A percentile compares a stretch with the other conserved stretches of the same genome.
Evolutionary conservation across 305 asterid genomes (phyloP).

Genomic region (Fraxinus sp.): DNA sequence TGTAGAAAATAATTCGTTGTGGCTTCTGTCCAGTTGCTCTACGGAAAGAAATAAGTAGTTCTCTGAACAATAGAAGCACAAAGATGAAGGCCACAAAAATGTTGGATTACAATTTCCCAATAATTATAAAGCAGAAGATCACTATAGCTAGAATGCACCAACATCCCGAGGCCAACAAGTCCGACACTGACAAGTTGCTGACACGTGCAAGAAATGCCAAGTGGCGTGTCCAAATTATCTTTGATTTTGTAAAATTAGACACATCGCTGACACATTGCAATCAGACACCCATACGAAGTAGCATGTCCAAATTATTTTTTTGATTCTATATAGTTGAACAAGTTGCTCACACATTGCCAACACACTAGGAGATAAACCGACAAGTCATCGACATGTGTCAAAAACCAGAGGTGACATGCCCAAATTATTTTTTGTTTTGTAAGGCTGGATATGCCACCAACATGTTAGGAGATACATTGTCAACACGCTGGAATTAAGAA

Average conservation of each 20-base stretch:
- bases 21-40: constrained; percentile 91
- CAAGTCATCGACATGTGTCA: neutral
- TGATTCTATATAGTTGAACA: neutral
- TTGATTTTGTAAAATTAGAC: neutral
- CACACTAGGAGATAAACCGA: neutral
- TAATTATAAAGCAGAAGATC: neutral
- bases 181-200: neutral
- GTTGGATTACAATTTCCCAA: neutral
- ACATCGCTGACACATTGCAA: neutral
- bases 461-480: neutral
- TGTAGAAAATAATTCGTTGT: constrained; percentile 81
- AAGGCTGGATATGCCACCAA: neutral
- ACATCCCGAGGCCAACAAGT: neutral
- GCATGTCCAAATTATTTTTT: neutral
- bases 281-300: neutral
- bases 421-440: neutral
- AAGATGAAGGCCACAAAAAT: neutral
- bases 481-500: neutral
- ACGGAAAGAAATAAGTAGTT: constrained; percentile 84
- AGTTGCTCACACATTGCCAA: neutral
- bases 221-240: neutral
- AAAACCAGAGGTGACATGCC: neutral
- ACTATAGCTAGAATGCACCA: neutral
- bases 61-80: constrained; percentile 52
- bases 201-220: neutral